Percentiles rank a stretch among this genome's conserved stretches.
Conservation (phyloP, 148 eudicot species). For the Rheum nobile region DNA sequence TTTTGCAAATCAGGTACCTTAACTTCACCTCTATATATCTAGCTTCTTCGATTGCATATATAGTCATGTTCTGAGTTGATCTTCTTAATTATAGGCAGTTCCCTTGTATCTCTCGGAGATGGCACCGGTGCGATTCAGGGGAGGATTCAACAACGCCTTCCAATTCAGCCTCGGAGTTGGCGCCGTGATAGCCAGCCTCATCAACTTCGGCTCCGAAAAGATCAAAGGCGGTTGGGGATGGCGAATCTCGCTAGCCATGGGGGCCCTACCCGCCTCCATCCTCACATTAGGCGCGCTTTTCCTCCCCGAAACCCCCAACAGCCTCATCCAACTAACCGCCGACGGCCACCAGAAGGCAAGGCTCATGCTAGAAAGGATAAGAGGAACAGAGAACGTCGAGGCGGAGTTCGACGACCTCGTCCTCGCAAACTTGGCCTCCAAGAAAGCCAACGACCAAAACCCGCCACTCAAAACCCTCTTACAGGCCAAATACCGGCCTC, state of each 20-base stretch:
- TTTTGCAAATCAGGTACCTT: constrained; percentile 16
- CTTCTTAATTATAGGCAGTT: no score
- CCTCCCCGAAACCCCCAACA: constrained; percentile 64
- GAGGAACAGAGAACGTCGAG: constrained; percentile 32
- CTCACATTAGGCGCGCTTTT: constrained; percentile 34
- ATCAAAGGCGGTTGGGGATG: constrained; percentile 49
- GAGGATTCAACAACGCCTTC: constrained; percentile 55
- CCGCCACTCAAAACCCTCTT: constrained; percentile 16
- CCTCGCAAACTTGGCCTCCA: constrained; percentile 16
- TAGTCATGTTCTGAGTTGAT: neutral
- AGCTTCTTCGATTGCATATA: no score
- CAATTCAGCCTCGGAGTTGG: constrained; percentile 41
- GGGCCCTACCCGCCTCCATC: constrained; percentile 33
- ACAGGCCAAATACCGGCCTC: constrained; percentile 23
- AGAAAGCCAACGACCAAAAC: constrained; percentile 15
- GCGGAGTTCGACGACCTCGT: constrained; percentile 23
- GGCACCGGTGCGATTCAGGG: constrained; percentile 49
- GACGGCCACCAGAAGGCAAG: constrained; percentile 20
- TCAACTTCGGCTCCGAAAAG: constrained; percentile 27
- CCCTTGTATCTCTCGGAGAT: constrained; percentile 62
- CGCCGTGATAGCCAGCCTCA: constrained; percentile 19
- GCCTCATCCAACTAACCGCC: constrained; percentile 36
- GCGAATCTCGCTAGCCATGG: constrained; percentile 43
- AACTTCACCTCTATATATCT: neutral
- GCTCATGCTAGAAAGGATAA: constrained; percentile 24